A percentile compares a stretch with the other conserved stretches of the same genome.
Conservation (phyloP, 768 basidiomycete species). For the Favolaschia claudopus region DNA sequence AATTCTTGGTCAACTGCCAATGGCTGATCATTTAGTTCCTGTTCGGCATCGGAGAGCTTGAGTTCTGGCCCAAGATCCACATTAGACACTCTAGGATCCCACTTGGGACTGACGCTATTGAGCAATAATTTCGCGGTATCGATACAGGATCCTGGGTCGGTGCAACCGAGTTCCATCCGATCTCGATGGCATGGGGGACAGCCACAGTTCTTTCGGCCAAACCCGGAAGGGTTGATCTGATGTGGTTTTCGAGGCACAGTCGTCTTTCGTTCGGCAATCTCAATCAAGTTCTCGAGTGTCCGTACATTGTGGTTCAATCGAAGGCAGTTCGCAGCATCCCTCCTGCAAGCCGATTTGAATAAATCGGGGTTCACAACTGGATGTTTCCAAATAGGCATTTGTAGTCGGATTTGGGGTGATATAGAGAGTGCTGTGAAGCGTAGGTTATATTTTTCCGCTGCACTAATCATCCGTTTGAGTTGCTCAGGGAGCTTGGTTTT, state of each 20-base stretch:
- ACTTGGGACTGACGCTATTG: not conserved
- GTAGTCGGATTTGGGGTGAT: not conserved
- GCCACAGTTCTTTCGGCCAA: not conserved
- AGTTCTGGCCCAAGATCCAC: not conserved
- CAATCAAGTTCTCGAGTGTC: not conserved
- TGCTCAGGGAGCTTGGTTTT: not conserved
- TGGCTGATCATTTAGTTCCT: not conserved
- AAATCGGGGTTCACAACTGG: too few species aligned
- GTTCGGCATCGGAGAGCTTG: not conserved
- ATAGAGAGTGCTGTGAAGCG: not conserved
- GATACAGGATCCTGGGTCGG: not conserved
- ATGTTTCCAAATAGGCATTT: conserved; percentile 1
- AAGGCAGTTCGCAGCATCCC: not conserved
- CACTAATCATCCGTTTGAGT: not conserved
- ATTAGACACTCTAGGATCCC: not conserved
- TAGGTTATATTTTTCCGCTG: not conserved
- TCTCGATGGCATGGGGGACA: not conserved
- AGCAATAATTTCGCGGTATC: not conserved
- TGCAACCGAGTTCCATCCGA: not conserved
- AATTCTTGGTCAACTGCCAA: not conserved
- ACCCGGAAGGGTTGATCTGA: not conserved
- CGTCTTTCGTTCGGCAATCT: not conserved
- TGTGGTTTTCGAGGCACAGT: not conserved
- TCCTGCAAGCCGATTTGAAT: too few species aligned
- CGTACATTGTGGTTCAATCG: not conserved